A percentile compares a stretch with the other conserved stretches of the same genome.
Evolutionary conservation across 805 yeast genomes (phyloP).

Genomic region (Lachancea nothofagi): DNA sequence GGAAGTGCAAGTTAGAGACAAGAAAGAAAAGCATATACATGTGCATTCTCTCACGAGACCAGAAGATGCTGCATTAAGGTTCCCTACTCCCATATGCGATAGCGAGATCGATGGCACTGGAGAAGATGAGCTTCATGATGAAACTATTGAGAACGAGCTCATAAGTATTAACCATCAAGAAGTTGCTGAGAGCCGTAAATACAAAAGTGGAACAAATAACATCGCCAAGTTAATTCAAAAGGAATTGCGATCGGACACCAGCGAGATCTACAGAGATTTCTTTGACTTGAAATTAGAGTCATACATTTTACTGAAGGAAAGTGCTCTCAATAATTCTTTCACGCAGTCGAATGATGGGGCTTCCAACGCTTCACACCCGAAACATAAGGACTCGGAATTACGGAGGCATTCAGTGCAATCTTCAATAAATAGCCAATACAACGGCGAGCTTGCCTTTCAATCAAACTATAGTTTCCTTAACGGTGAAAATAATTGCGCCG

Average conservation of each 20-base stretch:
- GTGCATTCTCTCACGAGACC: too few species aligned
- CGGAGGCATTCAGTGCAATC: background rate
- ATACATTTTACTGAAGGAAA: conserved; percentile 7
- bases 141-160: too few species aligned
- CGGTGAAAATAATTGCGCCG: conserved; percentile 7
- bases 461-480: conserved; percentile 9
- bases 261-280: conserved; percentile 1
- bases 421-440: background rate
- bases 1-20: too few species aligned
- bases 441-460: background rate
- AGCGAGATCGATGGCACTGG: too few species aligned
- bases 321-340: background rate
- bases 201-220: background rate
- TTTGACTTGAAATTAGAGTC: conserved; percentile 13
- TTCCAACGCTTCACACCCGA: background rate
- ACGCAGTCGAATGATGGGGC: background rate
- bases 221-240: background rate
- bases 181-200: too few species aligned
- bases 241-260: background rate
- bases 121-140: too few species aligned
- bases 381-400: too few species aligned
- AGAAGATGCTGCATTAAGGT: too few species aligned
- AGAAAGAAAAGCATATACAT: too few species aligned
- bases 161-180: too few species aligned
- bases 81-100: too few species aligned